These are phyloP conservation scores for Annulohypoxylon stygium DNA, from an alignment of 495 filamentous ascomycete genomes.

Conservation along the genomic window DNA sequence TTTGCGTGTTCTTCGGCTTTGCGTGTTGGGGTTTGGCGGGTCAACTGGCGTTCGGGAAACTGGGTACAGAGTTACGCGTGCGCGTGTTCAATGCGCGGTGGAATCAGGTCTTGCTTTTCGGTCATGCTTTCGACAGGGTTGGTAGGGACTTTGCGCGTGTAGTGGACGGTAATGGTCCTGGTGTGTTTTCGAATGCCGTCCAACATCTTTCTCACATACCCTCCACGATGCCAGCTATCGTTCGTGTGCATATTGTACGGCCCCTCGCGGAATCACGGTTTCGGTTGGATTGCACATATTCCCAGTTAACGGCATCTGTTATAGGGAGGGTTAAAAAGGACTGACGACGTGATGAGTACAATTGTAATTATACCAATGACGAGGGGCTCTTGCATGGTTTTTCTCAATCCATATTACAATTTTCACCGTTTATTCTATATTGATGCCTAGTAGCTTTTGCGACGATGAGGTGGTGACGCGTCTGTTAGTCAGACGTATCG, in stretches of 20 bases:
- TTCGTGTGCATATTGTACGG: slow-evolving; percentile 35
- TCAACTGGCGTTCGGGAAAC: slow-evolving; percentile 50
- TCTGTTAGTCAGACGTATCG: slow-evolving; percentile 15
- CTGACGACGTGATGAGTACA: slow-evolving; percentile 55
- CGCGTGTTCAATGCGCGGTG: slow-evolving; percentile 42
- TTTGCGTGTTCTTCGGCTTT: slow-evolving; percentile 42
- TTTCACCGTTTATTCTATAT: slow-evolving; percentile 8
- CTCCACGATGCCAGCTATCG: slow-evolving; percentile 29
- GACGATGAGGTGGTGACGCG: slow-evolving; percentile 34
- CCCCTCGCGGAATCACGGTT: slow-evolving; percentile 33
- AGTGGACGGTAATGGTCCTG: slow-evolving; percentile 27
- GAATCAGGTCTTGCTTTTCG: slow-evolving; percentile 42
- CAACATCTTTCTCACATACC: slow-evolving; percentile 23
- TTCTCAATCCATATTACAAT: slow-evolving; percentile 31
- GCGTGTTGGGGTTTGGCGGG: slow-evolving; percentile 44
- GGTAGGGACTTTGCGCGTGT: slow-evolving; percentile 30
- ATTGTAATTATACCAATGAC: slow-evolving; percentile 55
- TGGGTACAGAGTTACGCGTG: slow-evolving; percentile 46
- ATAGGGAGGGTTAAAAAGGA: slow-evolving; percentile 31
- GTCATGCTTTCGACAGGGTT: slow-evolving; percentile 44
- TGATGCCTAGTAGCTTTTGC: background rate
- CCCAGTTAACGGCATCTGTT: slow-evolving; percentile 39
- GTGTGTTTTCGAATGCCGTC: slow-evolving; percentile 29
- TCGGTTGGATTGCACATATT: slow-evolving; percentile 52
- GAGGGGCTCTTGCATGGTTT: slow-evolving; percentile 39